Base-by-base conservation (phyloP, 805 yeast genomes). In the Cyberlindnera sargentensis region DNA sequence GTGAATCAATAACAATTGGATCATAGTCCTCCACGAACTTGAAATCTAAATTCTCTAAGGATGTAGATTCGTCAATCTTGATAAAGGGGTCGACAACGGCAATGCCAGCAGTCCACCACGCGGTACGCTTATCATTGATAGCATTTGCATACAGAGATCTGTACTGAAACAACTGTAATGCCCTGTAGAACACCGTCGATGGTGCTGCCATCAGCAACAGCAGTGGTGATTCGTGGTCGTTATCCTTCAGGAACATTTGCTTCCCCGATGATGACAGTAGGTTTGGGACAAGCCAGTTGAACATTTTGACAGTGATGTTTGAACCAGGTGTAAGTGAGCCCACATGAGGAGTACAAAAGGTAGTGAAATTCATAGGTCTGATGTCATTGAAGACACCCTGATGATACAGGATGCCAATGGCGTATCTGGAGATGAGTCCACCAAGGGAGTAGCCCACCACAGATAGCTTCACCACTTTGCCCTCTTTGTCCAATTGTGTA, bases 361-460 rank as follows among this genome's bases (percentile, higher is more conserved):
- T 71, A 10, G 80, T 73, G 56, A 78, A 77, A 41, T 71, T 72
- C 31, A 80, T 65, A 3, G 91, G 87, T 33, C 65, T 68, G 10
- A 85, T 68, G 4, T 58, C 53, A 23, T 73, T 70, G 60, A 81
- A 84, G 46, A 69, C 67, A 4, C 72, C 73, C 50, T 72, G 71
- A 31, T 71, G 70, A 49, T 77, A 67, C 44, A 89, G 66, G 11
- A 82, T 64, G 1, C 96, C 96, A 31, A 86, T 67, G 23, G 88
- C 82, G 58, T 84, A 87, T 36, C 96, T 67, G 2, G 86, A 70
- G 42, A 89, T 79, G 39, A 89, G 65, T 0, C 96, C 96, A 6
- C 96, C 96, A 38, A 89, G 64, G 0, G 95, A 84, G 60, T 87
- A 89, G 2, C 96, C 95, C 3, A 83, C 73, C 27, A 89, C 66